These are phyloP conservation scores for Rutstroemia sp. DNA, from an alignment of 2,329 filamentous ascomycete genomes.

Conservation along the genomic window DNA sequence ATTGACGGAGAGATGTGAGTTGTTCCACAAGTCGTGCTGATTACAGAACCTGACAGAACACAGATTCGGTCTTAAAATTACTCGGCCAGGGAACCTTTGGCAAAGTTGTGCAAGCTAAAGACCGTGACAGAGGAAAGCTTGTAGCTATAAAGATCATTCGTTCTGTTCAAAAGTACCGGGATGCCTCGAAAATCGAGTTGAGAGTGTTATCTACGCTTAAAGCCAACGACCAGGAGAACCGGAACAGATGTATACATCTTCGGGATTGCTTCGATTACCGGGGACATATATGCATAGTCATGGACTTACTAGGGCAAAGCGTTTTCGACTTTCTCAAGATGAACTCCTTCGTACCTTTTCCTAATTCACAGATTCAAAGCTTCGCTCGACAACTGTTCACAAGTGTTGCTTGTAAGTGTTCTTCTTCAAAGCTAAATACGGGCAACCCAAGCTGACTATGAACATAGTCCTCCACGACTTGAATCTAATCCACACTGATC, in stretches of 20 bases:
- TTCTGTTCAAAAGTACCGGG: slow-evolving; percentile 95
- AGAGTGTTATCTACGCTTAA: slow-evolving; percentile 86
- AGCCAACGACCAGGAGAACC: slow-evolving; percentile 83
- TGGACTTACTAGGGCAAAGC: slow-evolving; percentile 78
- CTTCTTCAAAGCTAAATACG: neutral
- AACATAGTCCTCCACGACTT: slow-evolving; percentile 81
- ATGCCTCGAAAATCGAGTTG: slow-evolving; percentile 90
- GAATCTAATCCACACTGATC: slow-evolving; percentile 87
- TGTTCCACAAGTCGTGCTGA: neutral
- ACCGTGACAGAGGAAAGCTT: slow-evolving; percentile 64
- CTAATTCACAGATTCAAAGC: slow-evolving; percentile 95
- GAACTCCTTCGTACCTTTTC: slow-evolving; percentile 92
- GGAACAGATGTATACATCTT: slow-evolving; percentile 94
- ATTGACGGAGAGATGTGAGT: slow-evolving; percentile 83
- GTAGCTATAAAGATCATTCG: slow-evolving; percentile 98
- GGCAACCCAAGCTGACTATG: slow-evolving; percentile 12
- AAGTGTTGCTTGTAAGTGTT: slow-evolving; percentile 85
- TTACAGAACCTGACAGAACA: neutral
- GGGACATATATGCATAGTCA: slow-evolving; percentile 86
- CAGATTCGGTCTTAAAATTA: slow-evolving; percentile 82
- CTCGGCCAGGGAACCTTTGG: slow-evolving; percentile 97
- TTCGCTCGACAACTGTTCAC: slow-evolving; percentile 95
- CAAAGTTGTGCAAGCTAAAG: slow-evolving; percentile 91
- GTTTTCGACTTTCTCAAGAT: slow-evolving; percentile 98
- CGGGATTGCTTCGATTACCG: slow-evolving; percentile 96